A percentile compares a stretch with the other conserved stretches of the same genome.
Evolutionary conservation across 1,284 basidiomycete genomes (phyloP).

Genomic region (Fomitopsis pinicola): DNA sequence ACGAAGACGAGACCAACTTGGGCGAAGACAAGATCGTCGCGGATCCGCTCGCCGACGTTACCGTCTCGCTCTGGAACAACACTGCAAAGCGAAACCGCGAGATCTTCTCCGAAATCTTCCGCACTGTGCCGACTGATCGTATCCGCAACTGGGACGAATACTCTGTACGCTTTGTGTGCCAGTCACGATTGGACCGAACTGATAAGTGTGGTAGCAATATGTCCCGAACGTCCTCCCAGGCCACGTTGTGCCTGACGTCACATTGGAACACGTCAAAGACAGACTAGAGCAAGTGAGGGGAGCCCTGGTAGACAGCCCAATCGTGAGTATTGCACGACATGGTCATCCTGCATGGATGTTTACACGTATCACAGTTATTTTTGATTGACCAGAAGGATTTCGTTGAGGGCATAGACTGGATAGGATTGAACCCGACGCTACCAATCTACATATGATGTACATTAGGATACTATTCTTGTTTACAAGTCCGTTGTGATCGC

Average conservation of each 20-base stretch:
- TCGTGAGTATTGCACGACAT: slow-evolving; percentile 41
- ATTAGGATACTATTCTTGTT: too few species aligned
- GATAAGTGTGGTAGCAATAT: slow-evolving; percentile 42
- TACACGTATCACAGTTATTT: slow-evolving; percentile 54
- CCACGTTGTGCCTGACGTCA: slow-evolving; percentile 70
- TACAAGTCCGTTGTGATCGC: too few species aligned
- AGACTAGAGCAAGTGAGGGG: slow-evolving; percentile 69
- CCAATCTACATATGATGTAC: slow-evolving; percentile 62
- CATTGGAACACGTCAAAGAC: slow-evolving; percentile 68
- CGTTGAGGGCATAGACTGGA: slow-evolving; percentile 66
- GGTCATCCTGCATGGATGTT: background rate
- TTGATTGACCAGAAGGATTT: slow-evolving; percentile 75
- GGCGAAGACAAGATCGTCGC: slow-evolving; percentile 66
- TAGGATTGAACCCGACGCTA: slow-evolving; percentile 66
- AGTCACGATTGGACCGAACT: slow-evolving; percentile 8
- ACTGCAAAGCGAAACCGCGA: slow-evolving; percentile 80
- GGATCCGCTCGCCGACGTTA: slow-evolving; percentile 71
- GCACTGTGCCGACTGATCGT: slow-evolving; percentile 76
- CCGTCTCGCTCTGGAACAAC: slow-evolving; percentile 58
- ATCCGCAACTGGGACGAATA: slow-evolving; percentile 81
- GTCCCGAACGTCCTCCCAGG: slow-evolving; percentile 76
- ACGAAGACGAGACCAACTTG: slow-evolving; percentile 59
- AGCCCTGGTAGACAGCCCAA: slow-evolving; percentile 70
- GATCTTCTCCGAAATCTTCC: slow-evolving; percentile 80
- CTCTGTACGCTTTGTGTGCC: slow-evolving; percentile 43